Percentiles rank a stretch among this genome's conserved stretches.
Evolutionary conservation across 2,329 filamentous ascomycete species (phyloP).

Genomic region (Paecilomyces niveus): DNA sequence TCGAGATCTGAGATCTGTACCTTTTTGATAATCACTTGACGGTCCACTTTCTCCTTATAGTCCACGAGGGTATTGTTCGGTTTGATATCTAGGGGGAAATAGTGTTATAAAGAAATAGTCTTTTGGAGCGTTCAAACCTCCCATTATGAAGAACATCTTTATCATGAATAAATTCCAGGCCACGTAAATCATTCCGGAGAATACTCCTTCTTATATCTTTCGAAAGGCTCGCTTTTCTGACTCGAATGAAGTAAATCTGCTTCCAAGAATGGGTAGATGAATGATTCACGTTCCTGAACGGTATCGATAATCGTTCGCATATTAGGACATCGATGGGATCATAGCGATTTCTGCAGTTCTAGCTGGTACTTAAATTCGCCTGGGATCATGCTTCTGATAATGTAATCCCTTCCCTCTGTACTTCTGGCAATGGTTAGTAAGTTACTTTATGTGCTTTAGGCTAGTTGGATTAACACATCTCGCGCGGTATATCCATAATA

Average conservation of each 20-base stretch:
- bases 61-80: constrained; percentile 30
- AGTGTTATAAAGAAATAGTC: constrained; percentile 2
- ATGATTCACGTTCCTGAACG: constrained; percentile 9
- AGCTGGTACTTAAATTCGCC: constrained; percentile 25
- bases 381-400: constrained; percentile 17
- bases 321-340: constrained; percentile 18
- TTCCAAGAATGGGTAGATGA: constrained; percentile 14
- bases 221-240: constrained; percentile 7
- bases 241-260: constrained; percentile 12
- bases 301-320: constrained; percentile 20
- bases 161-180: constrained; percentile 26
- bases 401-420: background rate
- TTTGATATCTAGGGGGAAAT: constrained; percentile 23
- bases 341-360: constrained; percentile 16
- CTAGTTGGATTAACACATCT: background rate
- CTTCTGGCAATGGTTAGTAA: background rate
- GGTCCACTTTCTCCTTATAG: constrained; percentile 16
- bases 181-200: constrained; percentile 14
- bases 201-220: constrained; percentile 7
- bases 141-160: constrained; percentile 25
- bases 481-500: background rate
- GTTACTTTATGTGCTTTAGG: background rate
- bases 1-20: constrained; percentile 26
- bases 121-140: constrained; percentile 7
- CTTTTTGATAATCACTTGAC: constrained; percentile 12